Base-by-base conservation (phyloP, 2,329 filamentous ascomycete species). In the Colletotrichum lentis region DNA sequence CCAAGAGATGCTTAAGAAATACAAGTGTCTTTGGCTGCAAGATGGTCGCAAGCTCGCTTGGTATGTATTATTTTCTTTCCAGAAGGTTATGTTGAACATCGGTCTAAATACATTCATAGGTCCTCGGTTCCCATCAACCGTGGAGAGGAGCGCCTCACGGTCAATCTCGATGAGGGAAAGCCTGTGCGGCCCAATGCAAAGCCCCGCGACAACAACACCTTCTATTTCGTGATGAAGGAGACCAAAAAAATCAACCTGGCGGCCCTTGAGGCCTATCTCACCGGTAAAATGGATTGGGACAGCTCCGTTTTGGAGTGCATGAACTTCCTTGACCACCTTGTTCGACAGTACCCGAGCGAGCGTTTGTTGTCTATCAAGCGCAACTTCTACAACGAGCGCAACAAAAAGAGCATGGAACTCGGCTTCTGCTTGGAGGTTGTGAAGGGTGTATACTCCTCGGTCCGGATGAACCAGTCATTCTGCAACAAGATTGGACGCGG, bases 41-140 rank as follows among this genome's bases (percentile, higher is more conserved):
- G 94, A 98, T 80, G 92, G 93, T 35, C 90, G 90, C 74, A 93
- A 91, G 77, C 84, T 99, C 54, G 94, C 93, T 18, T 99, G 96
- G 95, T 91, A 81, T 73, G 81, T 77, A 20, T 31, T 6, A 11
- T 67, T 69, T n/a, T 50, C 22, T 54, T 18, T 4, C 2, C 2
- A 46, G 2, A 11, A n/a, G n/a, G 24, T 47, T 61, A 18, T 8
- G 11, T 18, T 27, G 24, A 7, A 35, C 6, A 57, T 11, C 57
- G 5, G 53, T 41, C 69, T 75, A 56, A 56, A 76, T 11, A 31
- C 47, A 53, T 18, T 20, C 18, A 2, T 50, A 79, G 76, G 77
- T 82, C 80, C 12, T 80, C 79, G 3, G 76, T 76, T 54, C 73
- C 79, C 22, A 71, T 84, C 11, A 75, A 80, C 0, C 78, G 82